Conservation (phyloP, 257 asterid genomes). For the Nicotiana noctiflora region DNA sequence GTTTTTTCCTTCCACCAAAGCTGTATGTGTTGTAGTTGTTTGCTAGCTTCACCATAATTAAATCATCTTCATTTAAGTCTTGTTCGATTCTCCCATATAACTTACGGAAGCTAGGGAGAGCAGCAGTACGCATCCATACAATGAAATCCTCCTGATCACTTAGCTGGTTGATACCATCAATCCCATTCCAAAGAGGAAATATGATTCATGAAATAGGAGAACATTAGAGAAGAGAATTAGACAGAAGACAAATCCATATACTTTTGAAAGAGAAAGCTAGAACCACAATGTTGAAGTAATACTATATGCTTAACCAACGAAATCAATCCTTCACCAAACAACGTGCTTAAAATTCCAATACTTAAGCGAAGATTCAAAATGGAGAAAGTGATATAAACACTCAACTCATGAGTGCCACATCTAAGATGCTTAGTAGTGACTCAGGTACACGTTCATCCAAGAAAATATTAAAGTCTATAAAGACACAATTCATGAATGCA, state of each 20-base stretch:
- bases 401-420: background rate
- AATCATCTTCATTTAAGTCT: constrained; percentile 50
- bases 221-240: background rate
- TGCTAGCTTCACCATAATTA: constrained; percentile 36
- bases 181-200: background rate
- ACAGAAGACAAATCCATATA: background rate
- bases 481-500: background rate
- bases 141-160: constrained; percentile 76
- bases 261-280: background rate
- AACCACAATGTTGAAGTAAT: background rate
- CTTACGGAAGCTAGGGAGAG: constrained; percentile 63
- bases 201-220: background rate
- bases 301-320: background rate
- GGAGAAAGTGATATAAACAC: background rate
- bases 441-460: background rate
- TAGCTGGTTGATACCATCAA: constrained; percentile 40
- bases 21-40: constrained; percentile 77
- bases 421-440: background rate
- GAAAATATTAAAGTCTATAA: background rate
- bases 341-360: background rate
- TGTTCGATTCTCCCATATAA: constrained; percentile 66
- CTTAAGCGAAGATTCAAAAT: background rate
- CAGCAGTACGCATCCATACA: constrained; percentile 82
- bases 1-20: constrained; percentile 64
- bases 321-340: background rate